Evolutionary conservation across 768 basidiomycete genomes (phyloP), one percentile per base, ranked within the genome.

Genomic region (Leucocoprinus birnbaumii): DNA sequence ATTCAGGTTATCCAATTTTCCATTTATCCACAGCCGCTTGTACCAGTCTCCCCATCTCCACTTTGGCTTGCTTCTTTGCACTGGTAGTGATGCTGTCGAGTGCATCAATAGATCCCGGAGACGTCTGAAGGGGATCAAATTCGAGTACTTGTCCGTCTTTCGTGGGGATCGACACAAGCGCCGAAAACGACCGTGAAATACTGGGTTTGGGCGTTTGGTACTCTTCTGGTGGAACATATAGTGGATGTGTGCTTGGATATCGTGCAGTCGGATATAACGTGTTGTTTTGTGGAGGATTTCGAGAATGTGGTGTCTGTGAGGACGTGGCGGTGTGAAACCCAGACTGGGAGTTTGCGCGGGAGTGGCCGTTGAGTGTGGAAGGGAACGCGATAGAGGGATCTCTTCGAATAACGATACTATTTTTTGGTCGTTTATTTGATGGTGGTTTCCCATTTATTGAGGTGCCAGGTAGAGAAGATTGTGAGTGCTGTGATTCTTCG

Each of bases 61-160:
- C 78, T 61, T 81, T 82, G 19, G 89, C 91, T 60, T 89, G 84
- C 64, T 89, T 89, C 78, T 91, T 92, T 41, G 90, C 89, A 61
- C 86, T 87, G 53, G 86, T 83, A 0, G 87, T 83, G 56, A 93
- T 88, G 3, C 89, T 89, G 51, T 89, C 85, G 7, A 91, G 75
- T 27, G 80, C 83, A 62, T 92, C 88, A 26, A 95, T 71, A 46
- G 88, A 77, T 2, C 79, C 76, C 1, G 91, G 85, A 2, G 87
- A 84, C 13, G 88, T 85, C 56, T 78, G 76, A 41, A 95, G 72
- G 8, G 93, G 92, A 61, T 96, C 88, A 62, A 96, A 94, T 65
- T 87, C 85, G 22, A 96, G 76, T n/a, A 88, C 68, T 61, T 87
- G 84, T 0, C 93, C 93, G 60, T 93, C 90, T 38, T 78, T 82